phyloP scores from a whole-genome alignment of 2,329 filamentous ascomycete genomes.

The Karstenula rhodostoma region DNA sequence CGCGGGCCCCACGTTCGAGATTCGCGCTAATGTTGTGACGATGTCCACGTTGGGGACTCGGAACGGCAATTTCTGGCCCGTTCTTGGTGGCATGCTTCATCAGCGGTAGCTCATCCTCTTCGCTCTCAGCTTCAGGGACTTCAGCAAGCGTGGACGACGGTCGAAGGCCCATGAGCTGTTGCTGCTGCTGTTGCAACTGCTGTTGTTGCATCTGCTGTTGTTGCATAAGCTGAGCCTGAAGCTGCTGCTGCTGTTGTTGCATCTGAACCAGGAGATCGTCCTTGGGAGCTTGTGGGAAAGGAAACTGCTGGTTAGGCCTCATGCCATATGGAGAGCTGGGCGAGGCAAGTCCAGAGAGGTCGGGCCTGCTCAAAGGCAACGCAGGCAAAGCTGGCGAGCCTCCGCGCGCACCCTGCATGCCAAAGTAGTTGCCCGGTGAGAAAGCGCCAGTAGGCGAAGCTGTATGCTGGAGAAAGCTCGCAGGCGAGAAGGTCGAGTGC shows the following conservation, averaged over 20 bases:
- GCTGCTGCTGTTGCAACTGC: conserved; percentile 51
- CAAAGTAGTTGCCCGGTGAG: conserved; percentile 52
- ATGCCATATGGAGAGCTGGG: conserved; percentile 70
- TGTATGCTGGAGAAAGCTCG: conserved; percentile 71
- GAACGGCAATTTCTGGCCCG: conserved; percentile 64
- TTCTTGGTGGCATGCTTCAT: conserved; percentile 51
- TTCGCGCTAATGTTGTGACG: conserved; percentile 78
- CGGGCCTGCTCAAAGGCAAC: conserved; percentile 43
- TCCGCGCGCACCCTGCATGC: conserved; percentile 49
- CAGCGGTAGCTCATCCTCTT: conserved; percentile 54
- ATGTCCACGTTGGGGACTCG: conserved; percentile 65
- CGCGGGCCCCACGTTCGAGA: conserved; percentile 83
- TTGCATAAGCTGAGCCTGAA: conserved; percentile 64
- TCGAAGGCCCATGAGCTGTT: conserved; percentile 56
- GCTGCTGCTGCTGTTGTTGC: conserved; percentile 59
- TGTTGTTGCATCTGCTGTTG: conserved; percentile 64
- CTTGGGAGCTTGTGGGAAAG: conserved; percentile 47
- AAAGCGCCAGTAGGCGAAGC: conserved; percentile 59
- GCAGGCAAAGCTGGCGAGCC: conserved; percentile 53
- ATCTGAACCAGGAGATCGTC: conserved; percentile 55
- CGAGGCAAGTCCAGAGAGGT: conserved; percentile 46
- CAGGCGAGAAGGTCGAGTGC: conserved; percentile 77
- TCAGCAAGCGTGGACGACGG: conserved; percentile 67
- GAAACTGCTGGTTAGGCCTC: conserved; percentile 53
- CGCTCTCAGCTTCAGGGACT: conserved; percentile 77